Evolutionary conservation across 495 filamentous ascomycete genomes (phyloP).

Genomic region (Pyrenopolyporus hunteri): DNA sequence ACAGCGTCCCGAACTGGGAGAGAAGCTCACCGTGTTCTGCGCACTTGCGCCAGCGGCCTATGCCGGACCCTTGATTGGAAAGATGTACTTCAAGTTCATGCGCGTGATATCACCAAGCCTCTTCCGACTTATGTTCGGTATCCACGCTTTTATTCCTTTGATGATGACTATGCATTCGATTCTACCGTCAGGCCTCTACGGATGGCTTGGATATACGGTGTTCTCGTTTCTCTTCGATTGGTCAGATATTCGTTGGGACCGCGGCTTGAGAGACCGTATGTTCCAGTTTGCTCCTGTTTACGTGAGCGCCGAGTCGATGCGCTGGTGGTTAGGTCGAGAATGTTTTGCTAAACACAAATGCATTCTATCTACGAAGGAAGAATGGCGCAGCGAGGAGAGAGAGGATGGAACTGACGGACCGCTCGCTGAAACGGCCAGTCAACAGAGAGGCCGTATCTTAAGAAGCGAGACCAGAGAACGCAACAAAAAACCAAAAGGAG

Average conservation of each 20-base stretch:
- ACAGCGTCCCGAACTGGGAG: constrained; percentile 85
- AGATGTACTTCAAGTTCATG: constrained; percentile 94
- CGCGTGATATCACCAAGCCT: constrained; percentile 72
- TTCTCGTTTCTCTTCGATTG: constrained; percentile 92
- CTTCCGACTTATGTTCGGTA: constrained; percentile 87
- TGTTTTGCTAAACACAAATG: constrained; percentile 92
- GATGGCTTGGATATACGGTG: constrained; percentile 85
- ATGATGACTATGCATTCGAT: constrained; percentile 85
- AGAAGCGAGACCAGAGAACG: constrained; percentile 12
- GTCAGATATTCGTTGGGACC: constrained; percentile 87
- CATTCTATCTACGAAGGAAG: constrained; percentile 79
- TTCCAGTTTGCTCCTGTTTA: constrained; percentile 94
- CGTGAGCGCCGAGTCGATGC: constrained; percentile 87
- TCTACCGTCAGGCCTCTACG: constrained; percentile 72
- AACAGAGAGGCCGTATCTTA: constrained; percentile 1
- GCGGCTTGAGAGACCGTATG: constrained; percentile 76
- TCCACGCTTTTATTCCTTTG: constrained; percentile 92
- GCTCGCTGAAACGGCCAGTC: constrained; percentile 24
- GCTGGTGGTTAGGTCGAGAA: constrained; percentile 93
- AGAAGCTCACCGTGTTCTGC: constrained; percentile 88
- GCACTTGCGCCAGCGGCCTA: constrained; percentile 92
- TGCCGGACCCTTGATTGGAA: constrained; percentile 83
- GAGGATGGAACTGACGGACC: constrained; percentile 57
- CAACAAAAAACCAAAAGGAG: constrained; percentile 45
- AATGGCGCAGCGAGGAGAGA: constrained; percentile 66